Evolutionary conservation across 805 yeast genomes (phyloP).

Genomic region (Sugiyamaella smithiae): DNA sequence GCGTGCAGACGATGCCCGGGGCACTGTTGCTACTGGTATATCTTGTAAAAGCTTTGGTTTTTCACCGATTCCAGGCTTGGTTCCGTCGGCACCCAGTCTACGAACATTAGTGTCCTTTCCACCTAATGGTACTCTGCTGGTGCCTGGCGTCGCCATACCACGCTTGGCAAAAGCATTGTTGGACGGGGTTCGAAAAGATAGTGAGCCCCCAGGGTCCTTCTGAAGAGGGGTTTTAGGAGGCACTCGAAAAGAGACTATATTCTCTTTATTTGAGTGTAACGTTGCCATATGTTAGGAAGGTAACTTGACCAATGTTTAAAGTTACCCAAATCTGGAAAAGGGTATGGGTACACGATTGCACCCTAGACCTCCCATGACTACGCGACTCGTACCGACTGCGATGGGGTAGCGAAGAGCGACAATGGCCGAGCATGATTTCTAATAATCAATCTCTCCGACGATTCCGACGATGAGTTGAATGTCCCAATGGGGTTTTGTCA

Average conservation of each 20-base stretch:
- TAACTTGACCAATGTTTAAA: neutral
- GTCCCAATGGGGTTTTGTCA: too few relatives aligned
- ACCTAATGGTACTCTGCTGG: conserved; percentile 25
- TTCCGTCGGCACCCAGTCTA: neutral
- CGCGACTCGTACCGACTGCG: too few relatives aligned
- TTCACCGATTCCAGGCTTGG: neutral
- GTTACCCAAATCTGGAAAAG: conserved; percentile 1
- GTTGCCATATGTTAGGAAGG: conserved; percentile 6
- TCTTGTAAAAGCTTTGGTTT: neutral
- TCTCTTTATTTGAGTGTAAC: conserved; percentile 23
- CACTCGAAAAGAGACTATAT: conserved; percentile 16
- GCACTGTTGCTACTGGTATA: neutral
- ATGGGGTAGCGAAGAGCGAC: too few relatives aligned
- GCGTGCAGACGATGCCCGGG: neutral
- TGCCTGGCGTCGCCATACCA: conserved; percentile 15
- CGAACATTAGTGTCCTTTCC: conserved; percentile 24
- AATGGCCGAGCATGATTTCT: too few relatives aligned
- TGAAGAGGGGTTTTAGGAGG: conserved; percentile 19
- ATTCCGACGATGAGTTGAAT: too few relatives aligned
- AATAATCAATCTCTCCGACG: too few relatives aligned
- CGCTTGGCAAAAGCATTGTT: neutral
- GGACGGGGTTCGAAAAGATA: neutral
- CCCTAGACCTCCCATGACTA: too few relatives aligned
- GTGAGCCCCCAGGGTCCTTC: neutral
- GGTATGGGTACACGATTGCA: too few relatives aligned